Base-by-base conservation (phyloP, 2,329 filamentous ascomycete species). In the Amauroascus verrucosus region DNA sequence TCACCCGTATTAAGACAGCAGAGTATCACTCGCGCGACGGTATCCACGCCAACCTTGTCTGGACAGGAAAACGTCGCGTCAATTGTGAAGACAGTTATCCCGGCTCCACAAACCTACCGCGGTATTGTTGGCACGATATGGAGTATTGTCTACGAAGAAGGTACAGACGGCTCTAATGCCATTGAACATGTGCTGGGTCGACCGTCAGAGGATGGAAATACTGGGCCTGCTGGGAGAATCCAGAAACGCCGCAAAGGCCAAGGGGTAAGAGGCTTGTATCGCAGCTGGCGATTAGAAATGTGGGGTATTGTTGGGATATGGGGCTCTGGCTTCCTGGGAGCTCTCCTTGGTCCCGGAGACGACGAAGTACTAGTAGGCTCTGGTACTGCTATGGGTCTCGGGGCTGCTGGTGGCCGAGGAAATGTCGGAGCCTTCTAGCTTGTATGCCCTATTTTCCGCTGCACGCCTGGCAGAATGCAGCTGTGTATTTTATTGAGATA, bases 121-220 rank as follows among this genome's bases (percentile, higher is more conserved):
- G 93, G 93, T n/a, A 77, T 95, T 1, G 67, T 93, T n/a, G 87
- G 88, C 2, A 96, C 91, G 1, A 90, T 96, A 79, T 91, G 88
- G 76, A 80, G 81, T 56, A 93, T 98, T 57, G 78, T 86, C 1
- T 78, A 84, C 33, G 86, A 94, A 62, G 93, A 98, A 67, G 93
- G 93, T 6, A 72, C 66, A 14, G 64, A 65, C 51, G 74, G 75
- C 8, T 65, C 71, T 63, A 14, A 56, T 66, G 69, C 76, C 9
- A 22, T 64, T 67, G 58, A 65, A 63, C 28, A 67, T 59, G 68
- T 76, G 35, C 62, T 72, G 48, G 61, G 68, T 47, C 59, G 63
- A 54, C 56, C 69, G 14, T 55, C 63, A 55, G 64, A 33, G 59
- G 50, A 43, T 66, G 51, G 49, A 67, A 64, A 55, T 66, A 66